A percentile compares a stretch with the other conserved stretches of the same genome.
phyloP scores from a whole-genome alignment of 306 rosid species.

The Pyrus pyrifolia region DNA sequence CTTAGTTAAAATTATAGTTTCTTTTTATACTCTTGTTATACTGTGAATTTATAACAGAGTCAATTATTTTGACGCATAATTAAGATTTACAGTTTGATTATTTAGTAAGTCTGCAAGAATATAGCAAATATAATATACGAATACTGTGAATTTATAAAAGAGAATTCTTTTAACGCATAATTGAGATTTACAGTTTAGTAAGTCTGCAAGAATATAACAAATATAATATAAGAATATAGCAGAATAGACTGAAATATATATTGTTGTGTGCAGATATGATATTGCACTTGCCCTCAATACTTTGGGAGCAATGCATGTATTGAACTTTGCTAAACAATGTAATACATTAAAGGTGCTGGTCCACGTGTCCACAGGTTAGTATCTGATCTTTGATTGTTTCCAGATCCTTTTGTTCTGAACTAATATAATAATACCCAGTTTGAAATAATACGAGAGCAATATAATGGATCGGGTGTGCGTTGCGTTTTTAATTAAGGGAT shows the following conservation, averaged over 20 bases:
- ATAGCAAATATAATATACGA: not conserved
- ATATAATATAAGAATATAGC: not conserved
- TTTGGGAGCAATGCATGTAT: constrained; percentile 51
- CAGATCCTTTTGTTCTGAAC: too few species aligned
- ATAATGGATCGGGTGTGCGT: too few species aligned
- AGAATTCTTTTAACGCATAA: too few species aligned
- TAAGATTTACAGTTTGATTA: too few species aligned
- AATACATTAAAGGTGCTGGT: constrained; percentile 41
- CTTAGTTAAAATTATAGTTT: not conserved
- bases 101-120: not conserved
- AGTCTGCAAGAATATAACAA: not conserved
- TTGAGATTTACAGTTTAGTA: not conserved
- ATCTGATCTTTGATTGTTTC: not conserved
- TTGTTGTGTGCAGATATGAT: constrained; percentile 43
- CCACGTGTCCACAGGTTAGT: constrained; percentile 76
- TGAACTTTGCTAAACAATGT: constrained; percentile 61
- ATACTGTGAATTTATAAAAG: not conserved
- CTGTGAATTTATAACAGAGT: too few species aligned
- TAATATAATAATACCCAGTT: not conserved
- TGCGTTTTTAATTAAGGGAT: too few species aligned
- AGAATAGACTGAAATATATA: not conserved
- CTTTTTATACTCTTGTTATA: too few species aligned
- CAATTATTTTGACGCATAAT: too few species aligned
- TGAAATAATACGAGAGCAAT: not conserved
- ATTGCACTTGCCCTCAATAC: constrained; percentile 52